phyloP scores from a whole-genome alignment of 805 yeast species.

The Vanderwaltozyma tropicalis region DNA sequence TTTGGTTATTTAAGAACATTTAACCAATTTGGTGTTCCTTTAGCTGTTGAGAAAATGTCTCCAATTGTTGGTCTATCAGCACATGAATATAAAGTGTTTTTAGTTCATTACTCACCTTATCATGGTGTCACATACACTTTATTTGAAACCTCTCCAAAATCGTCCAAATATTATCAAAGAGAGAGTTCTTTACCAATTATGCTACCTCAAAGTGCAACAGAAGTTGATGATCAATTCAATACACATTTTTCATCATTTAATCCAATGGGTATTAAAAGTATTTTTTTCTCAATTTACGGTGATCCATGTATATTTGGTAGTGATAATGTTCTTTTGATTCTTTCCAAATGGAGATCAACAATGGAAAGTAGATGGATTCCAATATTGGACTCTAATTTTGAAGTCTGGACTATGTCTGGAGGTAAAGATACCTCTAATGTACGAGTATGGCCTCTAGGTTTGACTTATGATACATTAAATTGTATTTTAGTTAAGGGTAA shows the following conservation, averaged over 20 bases:
- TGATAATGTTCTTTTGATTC: conserved; percentile 58
- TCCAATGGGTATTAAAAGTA: conserved; percentile 39
- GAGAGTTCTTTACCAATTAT: conserved; percentile 37
- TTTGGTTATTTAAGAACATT: conserved; percentile 64
- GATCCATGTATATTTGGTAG: conserved; percentile 86
- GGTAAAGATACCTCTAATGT: conserved; percentile 37
- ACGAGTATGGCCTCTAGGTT: conserved; percentile 81
- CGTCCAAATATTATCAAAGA: conserved; percentile 32
- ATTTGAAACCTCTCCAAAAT: conserved; percentile 19
- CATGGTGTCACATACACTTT: conserved; percentile 23
- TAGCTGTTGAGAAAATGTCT: conserved; percentile 54
- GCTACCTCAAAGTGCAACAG: conserved; percentile 13
- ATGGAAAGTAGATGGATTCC: conserved; percentile 84
- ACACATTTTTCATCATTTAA: conserved; percentile 16
- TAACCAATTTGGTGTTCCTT: conserved; percentile 64
- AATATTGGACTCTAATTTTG: conserved; percentile 43
- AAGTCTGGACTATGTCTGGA: conserved; percentile 40
- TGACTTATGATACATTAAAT: conserved; percentile 56
- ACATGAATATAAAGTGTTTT: conserved; percentile 44
- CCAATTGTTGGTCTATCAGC: conserved; percentile 70
- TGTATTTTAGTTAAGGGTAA: conserved; percentile 68
- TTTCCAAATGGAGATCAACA: conserved; percentile 70
- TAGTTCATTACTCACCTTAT: conserved; percentile 32
- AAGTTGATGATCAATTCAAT: conserved; percentile 27
- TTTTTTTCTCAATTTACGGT: conserved; percentile 80